Percentiles rank a stretch among this genome's conserved stretches.
These are phyloP conservation scores for Taxawa tesnikishii DNA, from an alignment of 2,329 filamentous ascomycete species.

Conservation along the genomic window DNA sequence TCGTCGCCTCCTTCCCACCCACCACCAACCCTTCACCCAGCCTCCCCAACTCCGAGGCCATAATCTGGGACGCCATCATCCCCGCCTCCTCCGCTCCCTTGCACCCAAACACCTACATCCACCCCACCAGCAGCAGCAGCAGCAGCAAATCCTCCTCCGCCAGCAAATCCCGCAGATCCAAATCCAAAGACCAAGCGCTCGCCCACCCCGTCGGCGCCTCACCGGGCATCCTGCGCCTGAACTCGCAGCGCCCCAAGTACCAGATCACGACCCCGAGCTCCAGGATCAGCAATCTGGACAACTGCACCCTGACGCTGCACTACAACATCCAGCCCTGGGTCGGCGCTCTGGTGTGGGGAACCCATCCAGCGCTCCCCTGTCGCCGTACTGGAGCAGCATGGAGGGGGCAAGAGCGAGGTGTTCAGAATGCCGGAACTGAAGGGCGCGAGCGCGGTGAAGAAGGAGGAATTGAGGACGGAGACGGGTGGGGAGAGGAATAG, in stretches of 20 bases:
- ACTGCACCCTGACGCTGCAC: conserved; percentile 69
- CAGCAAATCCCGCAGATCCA: conserved; percentile 12
- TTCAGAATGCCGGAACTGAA: conserved; percentile 53
- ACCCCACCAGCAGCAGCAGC: conserved; percentile 44
- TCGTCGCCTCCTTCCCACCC: conserved; percentile 62
- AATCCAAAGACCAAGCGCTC: conserved; percentile 11
- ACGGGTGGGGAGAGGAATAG: conserved; percentile 36
- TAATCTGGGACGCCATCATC: conserved; percentile 96
- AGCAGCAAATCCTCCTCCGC: no score
- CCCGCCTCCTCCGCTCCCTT: conserved; percentile 52
- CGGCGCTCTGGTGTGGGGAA: conserved; percentile 69
- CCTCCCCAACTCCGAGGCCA: conserved; percentile 46
- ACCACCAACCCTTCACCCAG: conserved; percentile 17
- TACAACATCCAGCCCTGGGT: conserved; percentile 99
- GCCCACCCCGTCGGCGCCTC: conserved; percentile 16
- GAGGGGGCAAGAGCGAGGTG: conserved; percentile 48
- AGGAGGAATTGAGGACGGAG: conserved; percentile 34
- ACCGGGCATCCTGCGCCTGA: conserved; percentile 62
- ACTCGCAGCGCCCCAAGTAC: conserved; percentile 88
- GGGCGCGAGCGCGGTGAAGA: conserved; percentile 20
- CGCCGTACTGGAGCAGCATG: conserved; percentile 53
- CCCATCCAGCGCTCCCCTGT: conserved; percentile 12
- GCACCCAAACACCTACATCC: conserved; percentile 38
- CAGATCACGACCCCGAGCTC: conserved; percentile 86
- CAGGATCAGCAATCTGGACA: conserved; percentile 57